A percentile compares a stretch with the other conserved stretches of the same genome.
Conservation (phyloP, 2,329 filamentous ascomycete species). For the Hymenoscyphus salicellus region DNA sequence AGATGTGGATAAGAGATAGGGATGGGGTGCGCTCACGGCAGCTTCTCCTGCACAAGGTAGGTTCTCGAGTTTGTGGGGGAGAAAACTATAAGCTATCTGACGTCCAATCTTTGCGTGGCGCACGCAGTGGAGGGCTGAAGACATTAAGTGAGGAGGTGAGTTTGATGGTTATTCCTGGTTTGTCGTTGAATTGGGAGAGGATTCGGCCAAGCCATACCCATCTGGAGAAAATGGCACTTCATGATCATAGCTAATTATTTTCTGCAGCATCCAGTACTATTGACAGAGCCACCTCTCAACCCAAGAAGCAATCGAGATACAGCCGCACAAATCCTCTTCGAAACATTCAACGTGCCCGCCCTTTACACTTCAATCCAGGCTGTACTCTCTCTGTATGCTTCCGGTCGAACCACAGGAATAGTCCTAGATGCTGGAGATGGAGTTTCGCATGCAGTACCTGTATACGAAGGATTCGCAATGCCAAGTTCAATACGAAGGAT, state of each 20-base stretch:
- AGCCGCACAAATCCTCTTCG: constrained; percentile 95
- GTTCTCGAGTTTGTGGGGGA: too few relatives aligned
- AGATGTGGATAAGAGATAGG: too few relatives aligned
- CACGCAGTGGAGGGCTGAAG: constrained; percentile 89
- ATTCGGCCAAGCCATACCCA: constrained; percentile 2
- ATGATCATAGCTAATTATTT: neutral
- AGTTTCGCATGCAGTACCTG: constrained; percentile 93
- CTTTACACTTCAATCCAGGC: constrained; percentile 97
- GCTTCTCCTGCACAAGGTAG: too few relatives aligned
- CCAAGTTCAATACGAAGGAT: constrained; percentile 92
- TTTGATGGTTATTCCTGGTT: constrained; percentile 12
- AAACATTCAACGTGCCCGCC: constrained; percentile 97
- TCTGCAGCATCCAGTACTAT: constrained; percentile 79
- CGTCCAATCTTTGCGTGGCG: too few relatives aligned
- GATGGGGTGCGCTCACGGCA: too few relatives aligned
- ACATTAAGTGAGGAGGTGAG: constrained; percentile 91
- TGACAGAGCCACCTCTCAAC: constrained; percentile 95
- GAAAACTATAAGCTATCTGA: too few relatives aligned
- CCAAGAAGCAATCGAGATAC: constrained; percentile 93
- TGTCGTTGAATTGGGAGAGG: neutral
- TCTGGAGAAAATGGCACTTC: constrained; percentile 1
- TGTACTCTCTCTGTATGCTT: constrained; percentile 92
- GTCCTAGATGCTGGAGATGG: constrained; percentile 94
- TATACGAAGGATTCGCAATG: constrained; percentile 97
- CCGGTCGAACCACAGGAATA: constrained; percentile 90